These are phyloP conservation scores for Solanum peruvianum DNA, from an alignment of 257 asterid species.

Conservation along the genomic window DNA sequence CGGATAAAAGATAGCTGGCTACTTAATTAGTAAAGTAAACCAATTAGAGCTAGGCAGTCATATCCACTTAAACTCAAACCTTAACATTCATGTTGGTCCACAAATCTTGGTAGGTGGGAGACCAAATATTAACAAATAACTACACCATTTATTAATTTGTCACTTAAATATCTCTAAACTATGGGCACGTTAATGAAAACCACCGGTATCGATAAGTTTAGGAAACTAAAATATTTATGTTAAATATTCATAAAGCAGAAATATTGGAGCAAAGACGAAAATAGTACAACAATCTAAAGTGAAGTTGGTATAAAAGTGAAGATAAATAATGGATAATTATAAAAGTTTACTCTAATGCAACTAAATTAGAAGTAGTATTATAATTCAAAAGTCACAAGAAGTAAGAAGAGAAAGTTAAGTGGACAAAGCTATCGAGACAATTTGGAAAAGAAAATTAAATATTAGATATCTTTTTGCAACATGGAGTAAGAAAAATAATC, in stretches of 20 bases:
- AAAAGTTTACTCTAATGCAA: background rate
- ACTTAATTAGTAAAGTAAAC: background rate
- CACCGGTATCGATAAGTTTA: background rate
- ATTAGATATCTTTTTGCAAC: background rate
- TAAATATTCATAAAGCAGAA: background rate
- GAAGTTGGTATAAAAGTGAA: background rate
- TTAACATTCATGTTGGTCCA: background rate
- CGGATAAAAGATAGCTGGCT: background rate
- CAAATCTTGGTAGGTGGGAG: background rate
- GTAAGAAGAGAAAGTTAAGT: background rate
- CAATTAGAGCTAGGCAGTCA: background rate
- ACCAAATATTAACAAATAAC: background rate
- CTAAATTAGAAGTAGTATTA: background rate
- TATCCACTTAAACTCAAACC: background rate
- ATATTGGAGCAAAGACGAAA: background rate
- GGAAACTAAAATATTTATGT: background rate
- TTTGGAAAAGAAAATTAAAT: background rate
- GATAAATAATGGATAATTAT: background rate
- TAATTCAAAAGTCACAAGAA: background rate
- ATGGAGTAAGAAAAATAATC: background rate
- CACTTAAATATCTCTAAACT: background rate
- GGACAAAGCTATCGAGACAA: background rate
- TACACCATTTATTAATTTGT: background rate
- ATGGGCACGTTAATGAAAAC: background rate
- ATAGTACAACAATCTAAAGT: background rate